Percentiles rank a stretch among this genome's conserved stretches.
Conservation (phyloP, 441 rosid species). For the Pelargonium fulgidum region DNA sequence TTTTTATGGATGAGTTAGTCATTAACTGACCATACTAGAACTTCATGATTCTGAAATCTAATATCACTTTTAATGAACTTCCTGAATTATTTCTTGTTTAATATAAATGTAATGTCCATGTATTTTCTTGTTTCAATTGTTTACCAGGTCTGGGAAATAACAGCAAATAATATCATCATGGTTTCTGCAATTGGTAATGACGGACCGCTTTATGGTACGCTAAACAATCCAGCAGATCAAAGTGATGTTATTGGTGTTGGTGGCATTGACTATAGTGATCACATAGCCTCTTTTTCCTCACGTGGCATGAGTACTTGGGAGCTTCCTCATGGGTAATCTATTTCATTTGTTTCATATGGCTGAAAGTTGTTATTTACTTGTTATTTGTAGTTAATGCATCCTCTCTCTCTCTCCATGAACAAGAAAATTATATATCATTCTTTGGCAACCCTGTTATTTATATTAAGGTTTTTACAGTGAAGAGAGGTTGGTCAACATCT, state of each 20-base stretch:
- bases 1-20: neutral
- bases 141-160: conserved; percentile 93
- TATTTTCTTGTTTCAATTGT: neutral
- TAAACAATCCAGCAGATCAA: conserved; percentile 98
- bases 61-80: too few relatives aligned
- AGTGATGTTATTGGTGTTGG: conserved; percentile 98
- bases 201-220: conserved; percentile 98
- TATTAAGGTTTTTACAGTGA: too few relatives aligned
- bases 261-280: conserved; percentile 93
- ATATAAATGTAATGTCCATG: too few relatives aligned
- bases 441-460: too few relatives aligned
- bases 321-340: conserved; percentile 87
- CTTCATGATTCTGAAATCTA: too few relatives aligned
- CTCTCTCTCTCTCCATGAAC: neutral
- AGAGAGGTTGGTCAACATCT: too few relatives aligned
- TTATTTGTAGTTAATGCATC: neutral
- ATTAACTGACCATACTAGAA: neutral
- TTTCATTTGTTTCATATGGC: conserved; percentile 5
- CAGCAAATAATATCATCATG: conserved; percentile 96
- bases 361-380: neutral
- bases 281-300: conserved; percentile 95
- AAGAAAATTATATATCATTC: too few relatives aligned
- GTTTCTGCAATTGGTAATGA: conserved; percentile 99
- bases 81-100: too few relatives aligned
- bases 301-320: conserved; percentile 99